A percentile compares a stretch with the other conserved stretches of the same genome.
Evolutionary conservation across 2,329 filamentous ascomycete species (phyloP).

Genomic region (Epichloe amarillans): DNA sequence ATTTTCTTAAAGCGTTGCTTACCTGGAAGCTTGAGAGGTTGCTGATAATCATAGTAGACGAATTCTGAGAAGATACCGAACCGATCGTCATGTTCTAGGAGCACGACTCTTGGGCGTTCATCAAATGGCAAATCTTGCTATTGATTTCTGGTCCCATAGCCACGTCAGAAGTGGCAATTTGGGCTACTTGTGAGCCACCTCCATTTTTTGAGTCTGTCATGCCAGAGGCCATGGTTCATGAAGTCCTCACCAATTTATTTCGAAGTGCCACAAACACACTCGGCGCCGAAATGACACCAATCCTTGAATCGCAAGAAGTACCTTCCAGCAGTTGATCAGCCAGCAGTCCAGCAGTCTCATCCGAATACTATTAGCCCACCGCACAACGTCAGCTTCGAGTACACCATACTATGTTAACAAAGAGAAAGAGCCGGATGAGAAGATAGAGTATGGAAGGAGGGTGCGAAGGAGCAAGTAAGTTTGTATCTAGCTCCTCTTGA

Average conservation of each 20-base stretch:
- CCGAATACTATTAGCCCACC: slow-evolving; percentile 45
- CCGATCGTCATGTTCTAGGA: slow-evolving; percentile 63
- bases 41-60: slow-evolving; percentile 58
- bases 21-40: slow-evolving; percentile 53
- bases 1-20: slow-evolving; percentile 9
- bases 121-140: slow-evolving; percentile 10
- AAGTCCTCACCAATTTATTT: slow-evolving; percentile 46
- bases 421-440: neutral
- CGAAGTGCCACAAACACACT: slow-evolving; percentile 67
- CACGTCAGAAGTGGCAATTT: neutral
- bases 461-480: too few relatives aligned
- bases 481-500: too few relatives aligned
- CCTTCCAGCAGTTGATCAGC: slow-evolving; percentile 54
- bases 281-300: slow-evolving; percentile 61
- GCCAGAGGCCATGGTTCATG: neutral
- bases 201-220: neutral
- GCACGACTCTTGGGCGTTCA: slow-evolving; percentile 40
- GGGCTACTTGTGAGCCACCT: neutral
- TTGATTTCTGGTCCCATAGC: neutral
- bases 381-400: neutral
- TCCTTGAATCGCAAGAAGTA: slow-evolving; percentile 39
- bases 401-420: too few relatives aligned
- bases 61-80: slow-evolving; percentile 66
- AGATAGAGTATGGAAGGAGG: too few relatives aligned
- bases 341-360: slow-evolving; percentile 52